A percentile compares a stretch with the other conserved stretches of the same genome.
These are phyloP conservation scores for Thamnidium elegans DNA, from an alignment of 192 early-diverging fungal species.

Conservation along the genomic window DNA sequence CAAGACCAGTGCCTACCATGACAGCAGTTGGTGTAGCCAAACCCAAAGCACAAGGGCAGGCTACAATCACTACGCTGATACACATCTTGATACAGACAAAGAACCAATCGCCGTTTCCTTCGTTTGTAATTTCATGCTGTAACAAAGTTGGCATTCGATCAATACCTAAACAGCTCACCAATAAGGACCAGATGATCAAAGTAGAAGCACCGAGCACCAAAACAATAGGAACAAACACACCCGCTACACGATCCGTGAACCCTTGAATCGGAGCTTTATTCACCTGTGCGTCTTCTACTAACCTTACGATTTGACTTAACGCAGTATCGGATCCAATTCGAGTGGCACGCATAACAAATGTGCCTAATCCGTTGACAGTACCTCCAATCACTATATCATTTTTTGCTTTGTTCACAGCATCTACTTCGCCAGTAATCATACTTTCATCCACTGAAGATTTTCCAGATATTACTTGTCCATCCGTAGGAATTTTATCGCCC, in stretches of 20 bases:
- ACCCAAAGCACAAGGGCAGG: conserved; percentile 95
- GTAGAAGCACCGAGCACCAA: conserved; percentile 71
- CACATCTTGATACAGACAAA: conserved; percentile 80
- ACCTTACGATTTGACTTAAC: conserved; percentile 83
- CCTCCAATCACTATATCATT: conserved; percentile 80
- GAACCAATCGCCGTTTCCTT: conserved; percentile 62
- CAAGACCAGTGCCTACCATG: conserved; percentile 97
- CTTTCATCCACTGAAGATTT: conserved; percentile 86
- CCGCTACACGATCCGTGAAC: conserved; percentile 84
- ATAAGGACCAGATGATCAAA: conserved; percentile 69
- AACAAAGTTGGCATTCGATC: conserved; percentile 28
- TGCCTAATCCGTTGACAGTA: conserved; percentile 87
- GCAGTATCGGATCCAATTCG: conserved; percentile 90
- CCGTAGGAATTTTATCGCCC: conserved; percentile 89
- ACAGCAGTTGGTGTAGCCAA: conserved; percentile 95
- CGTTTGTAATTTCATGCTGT: conserved; percentile 42
- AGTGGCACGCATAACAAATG: conserved; percentile 77
- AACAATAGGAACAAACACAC: conserved; percentile 87
- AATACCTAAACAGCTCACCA: conserved; percentile 31
- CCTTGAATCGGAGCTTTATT: conserved; percentile 94
- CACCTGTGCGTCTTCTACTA: conserved; percentile 91
- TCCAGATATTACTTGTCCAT: conserved; percentile 77
- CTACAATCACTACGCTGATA: conserved; percentile 93
- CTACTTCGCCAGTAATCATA: conserved; percentile 89
- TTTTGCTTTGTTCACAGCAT: conserved; percentile 69